Evolutionary conservation across 495 filamentous ascomycete species (phyloP).

Genomic region (Penicillium maclennaniae): DNA sequence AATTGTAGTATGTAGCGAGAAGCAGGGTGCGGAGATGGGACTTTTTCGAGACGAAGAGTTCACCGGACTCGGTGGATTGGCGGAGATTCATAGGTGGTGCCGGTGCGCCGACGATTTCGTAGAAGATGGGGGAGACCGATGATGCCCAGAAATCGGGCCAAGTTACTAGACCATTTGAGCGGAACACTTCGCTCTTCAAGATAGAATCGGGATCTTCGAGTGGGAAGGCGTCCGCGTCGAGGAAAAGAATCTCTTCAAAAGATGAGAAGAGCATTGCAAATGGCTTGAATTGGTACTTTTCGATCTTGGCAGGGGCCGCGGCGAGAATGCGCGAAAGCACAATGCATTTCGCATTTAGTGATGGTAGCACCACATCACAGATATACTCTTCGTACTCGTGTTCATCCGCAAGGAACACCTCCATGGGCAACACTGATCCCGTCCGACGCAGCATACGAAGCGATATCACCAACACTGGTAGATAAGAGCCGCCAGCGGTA

Average conservation of each 20-base stretch:
- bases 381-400: conserved; percentile 43
- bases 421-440: conserved; percentile 47
- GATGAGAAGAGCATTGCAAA: conserved; percentile 49
- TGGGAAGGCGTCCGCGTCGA: conserved; percentile 48
- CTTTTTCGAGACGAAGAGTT: conserved; percentile 44
- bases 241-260: conserved; percentile 49
- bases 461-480: conserved; percentile 40
- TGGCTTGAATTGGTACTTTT: conserved; percentile 47
- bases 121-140: conserved; percentile 45
- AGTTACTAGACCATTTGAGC: conserved; percentile 41
- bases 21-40: conserved; percentile 42
- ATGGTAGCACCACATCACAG: conserved; percentile 43
- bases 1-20: conserved; percentile 54
- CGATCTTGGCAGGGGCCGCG: conserved; percentile 14
- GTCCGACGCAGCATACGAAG: conserved; percentile 49
- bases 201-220: conserved; percentile 36
- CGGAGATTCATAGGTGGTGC: conserved; percentile 18
- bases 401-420: conserved; percentile 46
- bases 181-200: conserved; percentile 42
- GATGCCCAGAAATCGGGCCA: conserved; percentile 57
- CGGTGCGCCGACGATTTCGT: conserved; percentile 38
- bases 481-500: conserved; percentile 31
- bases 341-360: conserved; percentile 44
- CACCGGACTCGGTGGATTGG: conserved; percentile 46
- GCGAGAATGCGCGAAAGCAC: conserved; percentile 31